Evolutionary conservation across 2,329 filamentous ascomycete genomes (phyloP).

Genomic region (Claviceps cyperi): DNA sequence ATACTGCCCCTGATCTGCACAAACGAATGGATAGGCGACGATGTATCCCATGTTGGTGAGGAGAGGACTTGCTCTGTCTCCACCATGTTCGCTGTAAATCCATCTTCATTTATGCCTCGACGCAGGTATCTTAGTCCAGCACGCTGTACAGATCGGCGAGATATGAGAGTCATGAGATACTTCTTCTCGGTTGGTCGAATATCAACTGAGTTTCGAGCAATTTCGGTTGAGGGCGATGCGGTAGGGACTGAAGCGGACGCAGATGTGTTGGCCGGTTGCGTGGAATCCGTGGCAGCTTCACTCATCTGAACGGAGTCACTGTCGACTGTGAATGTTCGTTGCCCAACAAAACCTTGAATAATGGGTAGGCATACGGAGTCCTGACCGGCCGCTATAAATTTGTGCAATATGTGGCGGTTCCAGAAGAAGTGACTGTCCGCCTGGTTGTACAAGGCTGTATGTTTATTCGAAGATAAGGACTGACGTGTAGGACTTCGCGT

Average conservation of each 20-base stretch:
- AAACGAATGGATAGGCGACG: slow-evolving; percentile 61
- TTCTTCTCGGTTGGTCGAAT: slow-evolving; percentile 34
- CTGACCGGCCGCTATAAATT: slow-evolving; percentile 61
- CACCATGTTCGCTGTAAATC: slow-evolving; percentile 76
- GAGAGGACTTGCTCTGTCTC: slow-evolving; percentile 94
- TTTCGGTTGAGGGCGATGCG: slow-evolving; percentile 13
- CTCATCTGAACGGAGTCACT: slow-evolving; percentile 41
- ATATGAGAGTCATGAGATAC: slow-evolving; percentile 79
- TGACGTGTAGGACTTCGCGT: slow-evolving; percentile 46
- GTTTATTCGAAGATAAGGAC: slow-evolving; percentile 9
- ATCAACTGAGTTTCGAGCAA: slow-evolving; percentile 21
- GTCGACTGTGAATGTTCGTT: slow-evolving; percentile 65
- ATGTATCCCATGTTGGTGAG: slow-evolving; percentile 46
- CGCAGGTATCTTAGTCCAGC: slow-evolving; percentile 83
- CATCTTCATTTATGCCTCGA: slow-evolving; percentile 79
- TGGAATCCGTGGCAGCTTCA: slow-evolving; percentile 27
- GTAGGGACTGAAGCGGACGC: slow-evolving; percentile 14
- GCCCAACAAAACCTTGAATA: slow-evolving; percentile 90
- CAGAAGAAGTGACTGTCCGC: slow-evolving; percentile 80
- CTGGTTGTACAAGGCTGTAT: slow-evolving; percentile 48
- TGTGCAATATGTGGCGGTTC: slow-evolving; percentile 63
- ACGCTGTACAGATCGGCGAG: slow-evolving; percentile 72
- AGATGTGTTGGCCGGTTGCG: slow-evolving; percentile 29
- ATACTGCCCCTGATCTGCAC: slow-evolving; percentile 83
- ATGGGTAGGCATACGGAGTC: slow-evolving; percentile 62